Base-by-base conservation (phyloP, 108 stramenopile species). In the Asterionellopsis glacialis region DNA sequence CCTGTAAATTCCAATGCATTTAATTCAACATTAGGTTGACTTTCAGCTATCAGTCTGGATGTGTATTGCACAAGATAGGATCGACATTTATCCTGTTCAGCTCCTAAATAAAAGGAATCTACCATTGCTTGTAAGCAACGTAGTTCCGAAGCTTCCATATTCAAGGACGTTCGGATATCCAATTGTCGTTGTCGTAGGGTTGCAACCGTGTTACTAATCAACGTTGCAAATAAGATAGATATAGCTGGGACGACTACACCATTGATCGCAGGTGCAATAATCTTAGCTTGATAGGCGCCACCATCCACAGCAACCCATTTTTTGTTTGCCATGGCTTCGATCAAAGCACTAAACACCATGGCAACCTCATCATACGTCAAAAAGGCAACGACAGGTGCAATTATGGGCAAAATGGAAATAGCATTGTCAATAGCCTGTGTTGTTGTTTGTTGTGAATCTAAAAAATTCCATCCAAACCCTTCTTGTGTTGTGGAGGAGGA, bases 261-360 rank as follows among this genome's bases (percentile, higher is more conserved):
- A 67, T 76, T 70, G 28, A 70, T 64, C 1, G 65, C 64, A 15
- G 69, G 75, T 13, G 75, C 63, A 51, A 76, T 70, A 64, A 76
- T 27, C 22, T 54, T 22, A 11, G 52, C 52, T 27, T 54, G 52
- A 27, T 86, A 86, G 28, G 61, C 59, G 24, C 84, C 84, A 19
- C 88, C 88, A 59, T 90, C 88, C 0, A 86, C 88, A n/a, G 76
- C 64, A 26, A 77, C 81, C 80, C 82, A 90, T 9, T 65, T 70
- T 19, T 64, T 66, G 1, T 72, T 43, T 39, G 67, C 49, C 33
- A 77, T 14, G 0, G 47, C 43, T 38, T 77, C 66, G 14, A 72
- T 19, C 13, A 58, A 3, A 24, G 23, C 15, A 14, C 33, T 51
- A 54, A 71, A 71, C 15, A 27, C 40, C 18, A 23, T 19, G 11